Evolutionary conservation across 306 rosid genomes (phyloP), one percentile per base, ranked within the genome.

Genomic region (Astragalus glycyphyllos): DNA sequence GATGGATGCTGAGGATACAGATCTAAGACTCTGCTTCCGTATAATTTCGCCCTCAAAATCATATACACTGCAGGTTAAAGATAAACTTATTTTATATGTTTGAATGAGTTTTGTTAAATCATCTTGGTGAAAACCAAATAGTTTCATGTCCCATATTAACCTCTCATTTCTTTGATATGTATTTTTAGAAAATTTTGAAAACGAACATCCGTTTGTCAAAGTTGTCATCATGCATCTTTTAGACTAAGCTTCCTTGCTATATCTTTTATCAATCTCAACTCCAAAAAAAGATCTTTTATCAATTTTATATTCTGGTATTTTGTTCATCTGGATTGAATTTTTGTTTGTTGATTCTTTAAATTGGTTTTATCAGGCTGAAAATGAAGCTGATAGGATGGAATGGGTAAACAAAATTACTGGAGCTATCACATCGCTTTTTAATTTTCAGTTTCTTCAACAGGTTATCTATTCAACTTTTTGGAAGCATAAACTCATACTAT

Each of bases 341-440:
- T 48, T 11, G 45, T 75, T 40, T 11, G 55, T 51, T 76, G 55
- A 66, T 41, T 53, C 73, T 57, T 68, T 12, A 59, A 38, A 40
- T 40, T 77, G 76, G 26, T 61, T 84, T 80, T 80, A 37, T 69
- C 88, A 94, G 99, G 97, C 97, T 34, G 98, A 94, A 83, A 94
- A 89, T 75, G 98, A 94, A 80, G 96, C 89, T 48, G 98, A 90
- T 86, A 90, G 92, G 90, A 84, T 80, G 89, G 98, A 90, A 79
- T 94, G 97, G 98, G 80, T 83, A 71, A 86, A 83, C 82, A 94
- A 90, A 82, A 83, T 94, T 63, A 82, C 88, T 10, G 92, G 87
- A 81, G 97, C 92, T 65, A 89, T 94, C 72, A 54, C 94, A 35
- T 84, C 90, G 2, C 88, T 86, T 69, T 78, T 94, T 81, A 94